A percentile compares a stretch with the other conserved stretches of the same genome.
phyloP scores from a whole-genome alignment of 2,329 filamentous ascomycete species.

The Coniella vitis region DNA sequence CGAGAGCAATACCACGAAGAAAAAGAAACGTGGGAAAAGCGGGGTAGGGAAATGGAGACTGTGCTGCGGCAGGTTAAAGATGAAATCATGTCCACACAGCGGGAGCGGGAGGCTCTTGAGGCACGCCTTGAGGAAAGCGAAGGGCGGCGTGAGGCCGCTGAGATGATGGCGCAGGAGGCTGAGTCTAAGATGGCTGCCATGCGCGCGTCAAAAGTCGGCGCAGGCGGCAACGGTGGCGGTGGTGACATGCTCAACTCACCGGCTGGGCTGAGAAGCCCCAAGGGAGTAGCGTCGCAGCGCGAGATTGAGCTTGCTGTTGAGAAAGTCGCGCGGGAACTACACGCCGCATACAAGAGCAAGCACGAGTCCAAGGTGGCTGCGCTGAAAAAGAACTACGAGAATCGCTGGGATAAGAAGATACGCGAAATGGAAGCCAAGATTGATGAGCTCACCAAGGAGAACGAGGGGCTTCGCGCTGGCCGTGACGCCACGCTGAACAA shows the following conservation, averaged over 20 bases:
- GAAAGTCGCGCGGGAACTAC: slow-evolving; percentile 88
- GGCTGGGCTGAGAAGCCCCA: slow-evolving; percentile 30
- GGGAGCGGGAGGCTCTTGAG: slow-evolving; percentile 74
- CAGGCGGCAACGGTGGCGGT: slow-evolving; percentile 26
- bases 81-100: slow-evolving; percentile 70
- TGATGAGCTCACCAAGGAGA: slow-evolving; percentile 63
- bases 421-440: slow-evolving; percentile 69
- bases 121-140: slow-evolving; percentile 72
- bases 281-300: slow-evolving; percentile 28
- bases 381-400: slow-evolving; percentile 78
- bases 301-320: slow-evolving; percentile 84
- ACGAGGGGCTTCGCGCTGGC: slow-evolving; percentile 63
- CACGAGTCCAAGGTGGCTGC: slow-evolving; percentile 94
- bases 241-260: slow-evolving; percentile 23
- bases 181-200: slow-evolving; percentile 70
- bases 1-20: slow-evolving; percentile 69
- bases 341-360: slow-evolving; percentile 91
- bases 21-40: slow-evolving; percentile 75
- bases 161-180: slow-evolving; percentile 69
- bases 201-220: slow-evolving; percentile 51
- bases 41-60: slow-evolving; percentile 77
- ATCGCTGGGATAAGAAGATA: slow-evolving; percentile 82
- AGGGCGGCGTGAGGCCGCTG: slow-evolving; percentile 64
- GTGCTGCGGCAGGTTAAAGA: slow-evolving; percentile 74
- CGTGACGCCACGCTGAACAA: slow-evolving; percentile 61